These are phyloP conservation scores for Boletellus ananas DNA, from an alignment of 768 basidiomycete genomes.

Conservation along the genomic window DNA sequence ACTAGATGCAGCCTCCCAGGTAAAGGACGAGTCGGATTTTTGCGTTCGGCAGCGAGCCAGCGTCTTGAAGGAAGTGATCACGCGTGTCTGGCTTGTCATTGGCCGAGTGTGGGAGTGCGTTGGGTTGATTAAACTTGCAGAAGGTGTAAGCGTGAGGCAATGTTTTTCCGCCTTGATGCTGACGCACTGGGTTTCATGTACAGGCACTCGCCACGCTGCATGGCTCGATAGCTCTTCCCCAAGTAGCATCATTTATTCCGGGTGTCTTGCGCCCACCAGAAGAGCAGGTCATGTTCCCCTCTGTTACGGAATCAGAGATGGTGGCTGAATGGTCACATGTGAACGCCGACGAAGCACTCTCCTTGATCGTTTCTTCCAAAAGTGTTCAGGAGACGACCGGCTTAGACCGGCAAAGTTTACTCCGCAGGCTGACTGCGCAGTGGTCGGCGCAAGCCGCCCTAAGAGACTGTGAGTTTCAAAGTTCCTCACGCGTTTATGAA, in stretches of 20 bases:
- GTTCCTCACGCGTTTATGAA: constrained; percentile 9
- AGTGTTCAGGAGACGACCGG: constrained; percentile 62
- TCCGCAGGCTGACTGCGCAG: constrained; percentile 47
- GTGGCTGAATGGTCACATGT: constrained; percentile 37
- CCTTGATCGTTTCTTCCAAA: constrained; percentile 48
- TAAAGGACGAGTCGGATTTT: constrained; percentile 39
- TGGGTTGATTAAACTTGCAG: constrained; percentile 50
- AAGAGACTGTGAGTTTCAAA: constrained; percentile 59
- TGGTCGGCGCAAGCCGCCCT: constrained; percentile 80
- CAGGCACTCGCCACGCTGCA: constrained; percentile 48
- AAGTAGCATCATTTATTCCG: constrained; percentile 32
- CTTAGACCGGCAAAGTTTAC: constrained; percentile 53
- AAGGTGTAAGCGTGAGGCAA: constrained; percentile 45
- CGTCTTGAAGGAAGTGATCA: constrained; percentile 60
- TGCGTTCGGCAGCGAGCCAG: constrained; percentile 42
- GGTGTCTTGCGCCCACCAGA: constrained; percentile 44
- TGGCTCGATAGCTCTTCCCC: constrained; percentile 36
- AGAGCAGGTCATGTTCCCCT: constrained; percentile 41
- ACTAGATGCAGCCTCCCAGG: constrained; percentile 50
- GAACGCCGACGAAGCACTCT: constrained; percentile 51
- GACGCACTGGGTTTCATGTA: constrained; percentile 7
- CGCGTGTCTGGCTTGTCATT: constrained; percentile 62
- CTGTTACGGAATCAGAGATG: constrained; percentile 20
- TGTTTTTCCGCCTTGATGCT: constrained; percentile 13
- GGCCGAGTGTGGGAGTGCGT: constrained; percentile 67